A percentile compares a stretch with the other conserved stretches of the same genome.
These are phyloP conservation scores for Xylaria longipes DNA, from an alignment of 495 filamentous ascomycete genomes.

Conservation along the genomic window DNA sequence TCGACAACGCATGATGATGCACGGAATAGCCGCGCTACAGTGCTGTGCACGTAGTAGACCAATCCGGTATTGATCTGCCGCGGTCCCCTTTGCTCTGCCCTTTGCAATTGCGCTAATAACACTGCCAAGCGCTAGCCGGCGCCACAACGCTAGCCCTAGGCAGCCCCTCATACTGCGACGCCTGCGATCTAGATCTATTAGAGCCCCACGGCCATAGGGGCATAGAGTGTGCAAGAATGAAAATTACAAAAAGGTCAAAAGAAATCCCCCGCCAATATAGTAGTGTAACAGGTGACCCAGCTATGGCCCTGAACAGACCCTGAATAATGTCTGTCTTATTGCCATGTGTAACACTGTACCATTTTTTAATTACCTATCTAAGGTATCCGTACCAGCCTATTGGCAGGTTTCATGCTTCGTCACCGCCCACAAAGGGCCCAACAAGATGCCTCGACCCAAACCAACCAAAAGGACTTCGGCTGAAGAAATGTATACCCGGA, in stretches of 20 bases:
- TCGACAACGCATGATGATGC: conserved; percentile 14
- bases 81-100: not conserved
- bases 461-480: not conserved
- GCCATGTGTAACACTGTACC: not conserved
- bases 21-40: conserved; percentile 16
- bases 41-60: not conserved
- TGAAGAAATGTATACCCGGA: conserved; percentile 9
- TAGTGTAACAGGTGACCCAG: too few relatives aligned
- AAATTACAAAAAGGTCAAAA: not conserved
- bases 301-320: too few relatives aligned
- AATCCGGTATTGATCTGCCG: not conserved
- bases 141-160: conserved; percentile 1
- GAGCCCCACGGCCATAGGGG: not conserved
- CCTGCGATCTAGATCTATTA: not conserved
- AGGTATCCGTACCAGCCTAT: not conserved
- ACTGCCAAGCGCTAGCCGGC: not conserved
- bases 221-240: not conserved
- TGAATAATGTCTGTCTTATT: too few relatives aligned
- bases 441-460: not conserved
- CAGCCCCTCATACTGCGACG: not conserved
- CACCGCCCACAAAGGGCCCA: too few relatives aligned
- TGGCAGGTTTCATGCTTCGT: not conserved
- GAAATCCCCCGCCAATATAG: not conserved
- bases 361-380: not conserved
- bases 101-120: not conserved